These are phyloP conservation scores for Aureobasidium sp. DNA, from an alignment of 2,329 filamentous ascomycete genomes.

Conservation along the genomic window DNA sequence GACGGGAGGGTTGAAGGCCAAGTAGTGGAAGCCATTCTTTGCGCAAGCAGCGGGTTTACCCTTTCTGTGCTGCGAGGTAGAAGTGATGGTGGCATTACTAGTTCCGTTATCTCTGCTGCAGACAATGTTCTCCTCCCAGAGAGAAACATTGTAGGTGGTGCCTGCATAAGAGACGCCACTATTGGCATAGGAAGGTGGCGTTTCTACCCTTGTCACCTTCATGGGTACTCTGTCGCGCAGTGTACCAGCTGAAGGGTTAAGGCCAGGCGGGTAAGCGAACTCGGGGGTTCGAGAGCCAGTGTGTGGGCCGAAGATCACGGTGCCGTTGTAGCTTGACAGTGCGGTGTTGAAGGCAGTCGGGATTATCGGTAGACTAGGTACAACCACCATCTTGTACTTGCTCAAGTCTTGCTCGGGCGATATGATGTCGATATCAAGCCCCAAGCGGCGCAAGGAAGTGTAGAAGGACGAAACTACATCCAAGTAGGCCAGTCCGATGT, in stretches of 20 bases:
- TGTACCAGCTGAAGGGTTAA: conserved; percentile 19
- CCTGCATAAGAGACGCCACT: conserved; percentile 20
- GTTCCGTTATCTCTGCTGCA: conserved; percentile 18
- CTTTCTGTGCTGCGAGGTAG: conserved; percentile 20
- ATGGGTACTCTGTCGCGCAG: conserved; percentile 18
- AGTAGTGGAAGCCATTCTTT: conserved; percentile 19
- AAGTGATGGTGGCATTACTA: conserved; percentile 18
- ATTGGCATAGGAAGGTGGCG: conserved; percentile 19
- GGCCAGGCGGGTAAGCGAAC: conserved; percentile 21
- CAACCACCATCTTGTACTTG: conserved; percentile 21
- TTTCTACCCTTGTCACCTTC: conserved; percentile 21
- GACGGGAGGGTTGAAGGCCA: conserved; percentile 21
- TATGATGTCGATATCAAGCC: conserved; percentile 22
- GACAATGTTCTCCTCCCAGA: conserved; percentile 20
- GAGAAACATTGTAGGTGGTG: conserved; percentile 20
- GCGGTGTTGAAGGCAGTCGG: conserved; percentile 18
- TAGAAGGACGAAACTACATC: conserved; percentile 22
- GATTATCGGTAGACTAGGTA: conserved; percentile 22
- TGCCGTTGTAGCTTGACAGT: conserved; percentile 18
- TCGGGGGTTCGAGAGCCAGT: conserved; percentile 20
- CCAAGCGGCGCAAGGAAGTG: conserved; percentile 21
- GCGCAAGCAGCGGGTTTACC: conserved; percentile 21
- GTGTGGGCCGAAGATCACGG: conserved; percentile 20
- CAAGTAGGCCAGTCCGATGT: conserved; percentile 17
- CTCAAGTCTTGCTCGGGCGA: conserved; percentile 19